These are phyloP conservation scores for Collybiopsis confluens DNA, from an alignment of 768 basidiomycete genomes.

Conservation along the genomic window DNA sequence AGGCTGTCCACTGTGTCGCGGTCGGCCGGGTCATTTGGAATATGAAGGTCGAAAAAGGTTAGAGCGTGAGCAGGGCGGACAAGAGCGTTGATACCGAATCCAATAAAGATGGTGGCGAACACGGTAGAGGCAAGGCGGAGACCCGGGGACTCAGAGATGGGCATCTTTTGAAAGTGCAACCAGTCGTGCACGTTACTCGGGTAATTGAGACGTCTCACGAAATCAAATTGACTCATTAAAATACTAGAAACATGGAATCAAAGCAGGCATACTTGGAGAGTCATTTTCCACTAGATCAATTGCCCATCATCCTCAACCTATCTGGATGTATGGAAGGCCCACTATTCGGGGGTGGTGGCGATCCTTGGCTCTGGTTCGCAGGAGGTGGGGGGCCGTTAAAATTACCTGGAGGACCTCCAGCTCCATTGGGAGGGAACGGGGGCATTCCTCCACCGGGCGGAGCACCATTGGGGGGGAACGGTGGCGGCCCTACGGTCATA, in stretches of 20 bases:
- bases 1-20: slow-evolving; percentile 11
- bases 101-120: slow-evolving; percentile 12
- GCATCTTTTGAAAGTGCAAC: neutral
- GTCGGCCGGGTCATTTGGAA: slow-evolving; percentile 3
- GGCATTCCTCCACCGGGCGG: slow-evolving; percentile 42
- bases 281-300: neutral
- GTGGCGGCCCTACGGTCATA: slow-evolving; percentile 34
- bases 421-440: slow-evolving; percentile 39
- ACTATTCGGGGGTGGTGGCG: slow-evolving; percentile 28
- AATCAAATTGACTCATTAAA: too few species aligned
- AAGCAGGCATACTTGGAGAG: neutral
- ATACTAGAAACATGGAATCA: too few species aligned
- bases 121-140: slow-evolving; percentile 10
- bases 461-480: slow-evolving; percentile 49
- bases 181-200: neutral
- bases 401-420: slow-evolving; percentile 15
- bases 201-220: too few species aligned
- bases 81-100: slow-evolving; percentile 13
- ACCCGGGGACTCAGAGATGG: slow-evolving; percentile 7
- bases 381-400: slow-evolving; percentile 21
- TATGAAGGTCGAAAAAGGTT: slow-evolving; percentile 11
- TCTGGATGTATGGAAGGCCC: slow-evolving; percentile 82
- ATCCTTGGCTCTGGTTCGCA: slow-evolving; percentile 27
- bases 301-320: slow-evolving; percentile 73
- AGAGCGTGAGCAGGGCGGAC: slow-evolving; percentile 11